Base-by-base conservation (phyloP, 805 yeast species). In the Candida coleopterorum region DNA sequence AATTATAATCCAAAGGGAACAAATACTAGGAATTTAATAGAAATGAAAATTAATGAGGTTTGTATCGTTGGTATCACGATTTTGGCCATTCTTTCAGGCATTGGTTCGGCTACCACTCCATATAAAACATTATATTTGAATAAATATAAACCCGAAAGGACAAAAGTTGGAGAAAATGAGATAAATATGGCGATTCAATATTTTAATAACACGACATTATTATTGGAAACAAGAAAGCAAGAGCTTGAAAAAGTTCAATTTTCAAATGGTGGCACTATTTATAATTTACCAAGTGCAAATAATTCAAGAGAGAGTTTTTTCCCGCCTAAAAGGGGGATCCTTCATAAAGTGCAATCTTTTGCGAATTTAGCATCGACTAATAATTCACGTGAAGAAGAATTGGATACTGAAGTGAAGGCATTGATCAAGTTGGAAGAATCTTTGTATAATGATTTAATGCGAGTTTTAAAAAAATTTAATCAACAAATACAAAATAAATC, bases 81-180 rank as follows among this genome's bases (percentile, higher is more conserved):
- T 34, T 60, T 75, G 35, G 74, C 77, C 0, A 43, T 70, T 1
- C 53, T 75, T 14, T 72, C 75, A 9, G 80, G 80, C 2, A 62
- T 74, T 29, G 80, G 79, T 1, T 68, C 75, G 6, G 53, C 70
- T 10, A 64, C 75, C 28, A 70, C 75, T 0, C 68, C 76, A 7
- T 64, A 54, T 43, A 50, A 54, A 20, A 37, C 47, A 20, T 48
- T 56, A 25, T 31, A 42, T 3, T 9, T 45, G 5, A 49, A 43
- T 16, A 25, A 20, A 14, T 34, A 25, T 15, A 18, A 37, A 23
- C 14, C 25, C 15, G 18, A 37, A 24, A n/a, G n/a, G n/a, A 31
- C 18, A 4, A 39, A 36, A 18, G 25, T 66, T 3, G 52, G 50
- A 4, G 64, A 64, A 34, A 23, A 29, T 7, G 72, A 65, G 26